Evolutionary conservation across 2,329 filamentous ascomycete species (phyloP), one percentile per base, ranked within the genome.

Genomic region (Drechslera avenae): DNA sequence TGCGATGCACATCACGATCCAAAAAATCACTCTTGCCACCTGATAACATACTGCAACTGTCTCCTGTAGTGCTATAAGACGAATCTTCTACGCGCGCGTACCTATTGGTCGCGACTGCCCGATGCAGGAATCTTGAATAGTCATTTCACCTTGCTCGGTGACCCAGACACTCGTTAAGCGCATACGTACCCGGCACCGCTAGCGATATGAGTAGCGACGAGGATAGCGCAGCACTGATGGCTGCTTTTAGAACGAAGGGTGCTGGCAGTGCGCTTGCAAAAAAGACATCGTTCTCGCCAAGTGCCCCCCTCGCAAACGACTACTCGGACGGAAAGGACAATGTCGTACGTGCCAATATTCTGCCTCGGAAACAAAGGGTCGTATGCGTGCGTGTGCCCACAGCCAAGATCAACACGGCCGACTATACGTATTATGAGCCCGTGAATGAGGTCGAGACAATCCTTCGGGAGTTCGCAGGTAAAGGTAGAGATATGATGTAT

Each of bases 391-490:
- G 62, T 5, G 59, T 67, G 2, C 48, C 59, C 1, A 68, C 66
- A 0, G 58, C 66, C 3, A 52, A 45, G 2, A 35, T 51, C 16
- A 62, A 71, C 23, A 59, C 47, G 13, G 45, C 68, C 4, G 72
- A 74, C 18, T 77, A 75, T 37, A 66, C 45, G 4, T 69, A 67
- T 40, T 67, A 67, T 18, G 63, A 69, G 34, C 68, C 66, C 4
- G 50, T 59, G 16, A 63, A 72, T 18, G 59, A 65, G 13, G 73
- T 80, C 1, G 65, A 68, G n/a, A 63, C 64, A 9, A 70, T 81
- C 1, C 13, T 79, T n/a, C 62, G 68, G 14, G 74, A 78, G 54
- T 60, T 62, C 35, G 61, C 66, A 7, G 55, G 61, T 12, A 60
- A 57, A 4, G 32, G 30, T 28, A 68, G 72, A 14, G 62, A 64